Conservation (phyloP, 2,329 filamentous ascomycete genomes). For the Hirsutella minnesotensis region DNA sequence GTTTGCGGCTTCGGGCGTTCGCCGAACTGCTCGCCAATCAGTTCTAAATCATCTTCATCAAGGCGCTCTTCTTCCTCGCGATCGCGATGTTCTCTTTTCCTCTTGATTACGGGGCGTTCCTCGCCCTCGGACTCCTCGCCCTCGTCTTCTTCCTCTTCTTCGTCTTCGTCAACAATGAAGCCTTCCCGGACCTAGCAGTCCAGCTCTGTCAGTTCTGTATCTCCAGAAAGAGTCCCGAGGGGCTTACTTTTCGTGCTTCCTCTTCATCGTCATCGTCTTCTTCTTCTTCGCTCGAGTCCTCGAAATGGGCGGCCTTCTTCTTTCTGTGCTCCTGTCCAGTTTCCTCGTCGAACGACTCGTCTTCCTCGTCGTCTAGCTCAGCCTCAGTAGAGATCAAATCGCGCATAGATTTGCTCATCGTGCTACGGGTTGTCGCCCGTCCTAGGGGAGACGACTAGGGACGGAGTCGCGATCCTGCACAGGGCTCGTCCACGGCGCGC, state of each 20-base stretch:
- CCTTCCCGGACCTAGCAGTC: constrained; percentile 66
- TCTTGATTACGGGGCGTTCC: constrained; percentile 45
- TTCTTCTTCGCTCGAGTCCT: constrained; percentile 87
- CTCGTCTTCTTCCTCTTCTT: constrained; percentile 59
- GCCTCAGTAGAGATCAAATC: constrained; percentile 78
- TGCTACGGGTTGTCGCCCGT: constrained; percentile 14
- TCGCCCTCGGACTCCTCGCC: constrained; percentile 51
- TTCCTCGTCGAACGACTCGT: constrained; percentile 72
- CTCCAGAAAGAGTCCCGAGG: too few species aligned
- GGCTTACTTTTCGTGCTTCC: constrained; percentile 63
- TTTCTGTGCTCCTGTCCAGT: constrained; percentile 45
- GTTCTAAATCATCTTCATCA: constrained; percentile 90
- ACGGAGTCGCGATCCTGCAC: not conserved
- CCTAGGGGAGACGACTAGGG: not conserved
- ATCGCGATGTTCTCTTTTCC: constrained; percentile 66
- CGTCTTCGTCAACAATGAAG: constrained; percentile 67
- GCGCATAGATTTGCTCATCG: constrained; percentile 53
- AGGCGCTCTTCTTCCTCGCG: constrained; percentile 79
- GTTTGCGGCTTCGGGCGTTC: constrained; percentile 48
- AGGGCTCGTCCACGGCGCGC: not conserved
- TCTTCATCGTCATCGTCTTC: constrained; percentile 89
- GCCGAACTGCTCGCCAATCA: constrained; percentile 76
- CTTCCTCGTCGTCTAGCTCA: constrained; percentile 74
- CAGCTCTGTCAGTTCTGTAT: not conserved
- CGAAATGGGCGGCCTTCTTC: constrained; percentile 31